Percentiles rank a stretch among this genome's conserved stretches.
These are phyloP conservation scores for Emergomyces africanus DNA, from an alignment of 2,329 filamentous ascomycete genomes.

Conservation along the genomic window DNA sequence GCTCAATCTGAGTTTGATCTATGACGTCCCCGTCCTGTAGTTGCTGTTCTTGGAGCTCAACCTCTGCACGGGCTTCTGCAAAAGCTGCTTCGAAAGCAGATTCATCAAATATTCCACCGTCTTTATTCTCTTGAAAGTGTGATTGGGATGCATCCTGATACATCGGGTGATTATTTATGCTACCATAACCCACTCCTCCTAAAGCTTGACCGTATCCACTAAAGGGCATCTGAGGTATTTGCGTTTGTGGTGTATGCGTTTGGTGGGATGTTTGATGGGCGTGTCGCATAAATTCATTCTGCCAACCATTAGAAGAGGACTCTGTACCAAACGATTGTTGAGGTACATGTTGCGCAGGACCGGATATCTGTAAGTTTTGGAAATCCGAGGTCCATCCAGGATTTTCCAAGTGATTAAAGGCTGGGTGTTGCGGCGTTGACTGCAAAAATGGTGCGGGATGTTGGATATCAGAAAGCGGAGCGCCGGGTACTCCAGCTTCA, in stretches of 20 bases:
- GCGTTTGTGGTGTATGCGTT: conserved; percentile 9
- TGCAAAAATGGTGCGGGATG: conserved; percentile 20
- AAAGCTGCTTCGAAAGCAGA: conserved; percentile 35
- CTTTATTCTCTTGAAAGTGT: conserved; percentile 21
- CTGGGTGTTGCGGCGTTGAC: conserved; percentile 12
- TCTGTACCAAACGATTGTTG: conserved; percentile 35
- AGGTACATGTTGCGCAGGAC: conserved; percentile 31
- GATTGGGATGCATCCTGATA: neutral
- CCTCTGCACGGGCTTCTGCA: conserved; percentile 27
- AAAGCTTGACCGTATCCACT: neutral
- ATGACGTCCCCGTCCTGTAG: conserved; percentile 11
- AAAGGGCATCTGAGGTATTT: conserved; percentile 14
- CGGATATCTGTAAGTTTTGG: conserved; percentile 31
- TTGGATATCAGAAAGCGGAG: conserved; percentile 26
- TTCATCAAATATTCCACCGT: conserved; percentile 27
- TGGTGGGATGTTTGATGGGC: conserved; percentile 15
- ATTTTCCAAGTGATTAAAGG: conserved; percentile 11
- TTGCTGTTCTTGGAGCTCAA: conserved; percentile 19
- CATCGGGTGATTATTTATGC: neutral
- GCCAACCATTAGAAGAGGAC: conserved; percentile 37
- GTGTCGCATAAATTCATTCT: conserved; percentile 45
- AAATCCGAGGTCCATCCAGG: conserved; percentile 35
- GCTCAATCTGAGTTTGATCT: conserved; percentile 5
- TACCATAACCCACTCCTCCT: neutral
- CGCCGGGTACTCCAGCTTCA: conserved; percentile 31